Base-by-base conservation (phyloP, 768 basidiomycete genomes). In the Lactarius hatsudake region DNA sequence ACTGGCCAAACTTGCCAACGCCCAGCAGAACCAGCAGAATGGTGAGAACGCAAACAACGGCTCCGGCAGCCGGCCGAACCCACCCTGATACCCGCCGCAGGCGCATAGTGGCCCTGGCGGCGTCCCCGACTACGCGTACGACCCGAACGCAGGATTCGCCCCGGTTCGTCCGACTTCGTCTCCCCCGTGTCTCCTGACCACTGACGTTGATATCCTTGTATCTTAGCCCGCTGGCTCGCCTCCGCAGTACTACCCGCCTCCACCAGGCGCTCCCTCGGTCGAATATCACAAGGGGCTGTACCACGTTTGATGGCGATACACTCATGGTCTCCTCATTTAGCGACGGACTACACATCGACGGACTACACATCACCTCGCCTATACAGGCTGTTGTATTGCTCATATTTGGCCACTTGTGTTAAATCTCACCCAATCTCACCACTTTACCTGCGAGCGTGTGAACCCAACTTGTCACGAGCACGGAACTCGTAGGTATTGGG, bases 81-180 rank as follows among this genome's bases (percentile, higher is more conserved):
- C 4, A 9, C 66, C 62, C 2, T 62, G 60, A 38, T 67, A 64
- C 43, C 66, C 66, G 5, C 66, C 62, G 1, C 62, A 53, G 26
- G 36, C 62, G 1, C 28, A 60, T 53, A 30, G 38, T 28, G 28
- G 23, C 20, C 10, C n/a, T 9, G n/a, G 10, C 18, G 2, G 5
- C 42, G 18, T 13, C 13, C 9, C 18, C 1, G 42, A 53, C 0
- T 45, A 55, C 32, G 5, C n/a, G 15, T 66, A 62, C 20, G 36
- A 62, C 10, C 61, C 66, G 5, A 26, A 28, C 6, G 18, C 61
- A 26, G 61, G 56, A 61, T 66, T 53, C 26, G 56, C 38, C 7
- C 36, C 61, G 34, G 65, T 66, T 26, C 61, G 65, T 48, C 4
- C 8, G 34, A 34, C 20, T 32, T 17, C 1, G 34, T 34, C 34